Base-by-base conservation (phyloP, 2,329 filamentous ascomycete genomes). In the Mycosphaerella arachidis region DNA sequence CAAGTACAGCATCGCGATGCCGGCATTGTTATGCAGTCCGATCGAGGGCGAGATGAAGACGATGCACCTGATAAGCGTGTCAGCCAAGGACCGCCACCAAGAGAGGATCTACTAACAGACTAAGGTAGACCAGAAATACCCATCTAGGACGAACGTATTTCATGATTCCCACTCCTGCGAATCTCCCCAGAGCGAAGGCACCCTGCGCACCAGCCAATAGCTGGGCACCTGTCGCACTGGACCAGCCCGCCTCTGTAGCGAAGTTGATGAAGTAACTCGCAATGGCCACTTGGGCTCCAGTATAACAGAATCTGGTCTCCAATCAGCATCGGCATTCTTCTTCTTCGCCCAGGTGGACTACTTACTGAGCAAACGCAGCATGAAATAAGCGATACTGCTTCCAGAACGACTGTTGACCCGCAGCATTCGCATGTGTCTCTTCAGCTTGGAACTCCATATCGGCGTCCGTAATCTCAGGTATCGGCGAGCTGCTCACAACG, bases 121-220 rank as follows among this genome's bases (percentile, higher is more conserved):
- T 82, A 63, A 92, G 76, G 76, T 87, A 93, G 6, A 82, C 77
- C 24, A 95, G 77, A 60, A 94, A 82, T 1, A 91, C 87, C 56
- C 84, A 86, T 12, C 91, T 87, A 8, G 86, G 84, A 37, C 86
- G 86, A 29, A 86, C 69, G 69, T 79, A 87, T 59, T 82, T 84
- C 87, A 90, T 89, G 1, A 92, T 71, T 4, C 79, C 78, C 0
- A 82, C 82, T 29, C 88, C 89, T 13, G 80, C 75, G 73, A 93
- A 92, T 1, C 90, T 85, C 7, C 90, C 90, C 1, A 88, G 70
- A 0, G 89, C 85, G 67, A 92, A 92, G 9, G 82, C 81, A 5
- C 85, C 88, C 71, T 92, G 88, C 0, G 89, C 90, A 1, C 88
- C 88, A 9, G 89, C 88, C 16, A 91, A 81, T 66, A 89, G 90